Conservation (phyloP, 441 rosid genomes). For the Gossypium gossypioides region DNA sequence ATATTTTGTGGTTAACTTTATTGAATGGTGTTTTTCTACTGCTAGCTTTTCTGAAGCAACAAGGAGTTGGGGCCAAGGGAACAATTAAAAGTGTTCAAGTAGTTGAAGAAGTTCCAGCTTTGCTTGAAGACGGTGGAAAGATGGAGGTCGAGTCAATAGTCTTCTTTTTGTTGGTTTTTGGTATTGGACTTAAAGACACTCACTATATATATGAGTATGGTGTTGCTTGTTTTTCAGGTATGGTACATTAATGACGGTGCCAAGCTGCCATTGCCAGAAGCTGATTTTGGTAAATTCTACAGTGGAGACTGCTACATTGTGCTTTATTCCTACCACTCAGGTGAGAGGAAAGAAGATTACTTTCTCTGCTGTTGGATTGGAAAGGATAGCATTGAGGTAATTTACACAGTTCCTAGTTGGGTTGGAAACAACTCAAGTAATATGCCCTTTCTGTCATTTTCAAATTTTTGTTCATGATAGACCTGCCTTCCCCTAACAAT, state of each 20-base stretch:
- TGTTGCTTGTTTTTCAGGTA: conserved; percentile 39
- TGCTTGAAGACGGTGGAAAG: conserved; percentile 97
- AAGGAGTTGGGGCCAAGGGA: conserved; percentile 88
- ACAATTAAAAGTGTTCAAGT: conserved; percentile 58
- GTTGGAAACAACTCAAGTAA: conserved; percentile 3
- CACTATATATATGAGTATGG: neutral
- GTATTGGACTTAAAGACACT: conserved; percentile 6
- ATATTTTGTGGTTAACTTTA: conserved; percentile 12
- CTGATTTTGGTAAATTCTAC: conserved; percentile 86
- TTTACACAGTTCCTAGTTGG: conserved; percentile 7
- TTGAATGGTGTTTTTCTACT: conserved; percentile 22
- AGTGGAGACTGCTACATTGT: conserved; percentile 92
- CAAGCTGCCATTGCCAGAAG: conserved; percentile 66
- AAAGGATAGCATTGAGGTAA: conserved; percentile 77
- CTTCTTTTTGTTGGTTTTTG: conserved; percentile 16
- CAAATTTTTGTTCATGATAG: neutral
- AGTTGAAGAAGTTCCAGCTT: conserved; percentile 82
- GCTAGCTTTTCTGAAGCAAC: conserved; percentile 91
- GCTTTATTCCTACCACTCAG: conserved; percentile 79
- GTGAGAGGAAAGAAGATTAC: conserved; percentile 92
- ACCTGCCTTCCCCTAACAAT: neutral
- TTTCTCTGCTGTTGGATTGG: conserved; percentile 89
- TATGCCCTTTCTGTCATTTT: conserved; percentile 2
- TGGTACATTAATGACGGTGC: conserved; percentile 79
- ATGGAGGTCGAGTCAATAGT: conserved; percentile 58